Evolutionary conservation across 2,329 filamentous ascomycete genomes (phyloP).

Genomic region (Plectosphaerella sp.): DNA sequence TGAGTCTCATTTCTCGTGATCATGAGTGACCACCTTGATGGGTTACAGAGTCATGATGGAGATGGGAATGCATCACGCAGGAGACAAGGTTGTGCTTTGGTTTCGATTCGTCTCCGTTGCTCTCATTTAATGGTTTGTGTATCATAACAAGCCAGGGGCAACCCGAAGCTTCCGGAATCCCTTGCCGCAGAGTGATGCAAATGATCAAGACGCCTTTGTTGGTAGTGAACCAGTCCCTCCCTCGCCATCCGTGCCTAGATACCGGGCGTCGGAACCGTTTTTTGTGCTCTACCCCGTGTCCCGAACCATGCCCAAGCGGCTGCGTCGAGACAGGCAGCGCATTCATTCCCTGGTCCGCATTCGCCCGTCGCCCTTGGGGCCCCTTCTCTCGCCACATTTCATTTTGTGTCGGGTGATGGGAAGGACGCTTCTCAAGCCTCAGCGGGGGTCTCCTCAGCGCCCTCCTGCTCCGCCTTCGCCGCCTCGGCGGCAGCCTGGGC

Average conservation of each 20-base stretch:
- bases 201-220: slow-evolving; percentile 16
- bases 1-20: background rate
- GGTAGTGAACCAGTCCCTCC: slow-evolving; percentile 14
- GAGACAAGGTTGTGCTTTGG: background rate
- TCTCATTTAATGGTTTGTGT: slow-evolving; percentile 14
- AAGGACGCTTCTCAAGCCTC: slow-evolving; percentile 19
- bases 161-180: slow-evolving; percentile 12
- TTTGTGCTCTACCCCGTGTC: background rate
- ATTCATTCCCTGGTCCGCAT: background rate
- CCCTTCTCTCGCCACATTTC: slow-evolving; percentile 1
- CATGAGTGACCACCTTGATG: too few relatives aligned
- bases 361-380: background rate
- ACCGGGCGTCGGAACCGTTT: background rate
- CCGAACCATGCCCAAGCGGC: background rate
- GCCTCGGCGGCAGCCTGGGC: slow-evolving; percentile 63
- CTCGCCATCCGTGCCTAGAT: slow-evolving; percentile 2
- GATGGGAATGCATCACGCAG: too few relatives aligned
- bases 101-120: slow-evolving; percentile 8
- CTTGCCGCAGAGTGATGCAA: slow-evolving; percentile 15
- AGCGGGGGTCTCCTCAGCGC: slow-evolving; percentile 46
- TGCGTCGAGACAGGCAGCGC: background rate
- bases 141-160: slow-evolving; percentile 16
- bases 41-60: too few relatives aligned
- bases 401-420: too few relatives aligned
- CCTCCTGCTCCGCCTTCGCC: slow-evolving; percentile 47